Conservation (phyloP, 129 eudicot genomes). For the Pittosporum tobira region DNA sequence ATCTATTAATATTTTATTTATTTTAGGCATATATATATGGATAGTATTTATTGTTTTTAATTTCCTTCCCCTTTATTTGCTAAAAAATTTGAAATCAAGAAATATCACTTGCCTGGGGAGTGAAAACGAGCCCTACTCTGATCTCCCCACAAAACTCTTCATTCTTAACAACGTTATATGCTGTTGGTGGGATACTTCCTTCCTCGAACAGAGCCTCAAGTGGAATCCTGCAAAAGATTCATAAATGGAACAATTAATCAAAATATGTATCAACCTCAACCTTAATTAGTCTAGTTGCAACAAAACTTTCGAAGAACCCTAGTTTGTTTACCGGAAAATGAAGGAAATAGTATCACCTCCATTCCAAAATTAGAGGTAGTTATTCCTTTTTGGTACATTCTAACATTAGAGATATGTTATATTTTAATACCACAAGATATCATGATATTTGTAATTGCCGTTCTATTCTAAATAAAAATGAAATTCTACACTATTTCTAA, state of each 20-base stretch:
- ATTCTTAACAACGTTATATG: slow-evolving; percentile 68
- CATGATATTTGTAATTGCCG: too few relatives aligned
- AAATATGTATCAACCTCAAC: not conserved
- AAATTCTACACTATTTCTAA: too few relatives aligned
- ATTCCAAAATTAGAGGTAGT: too few relatives aligned
- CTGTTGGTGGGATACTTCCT: slow-evolving; percentile 49
- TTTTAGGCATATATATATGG: not conserved
- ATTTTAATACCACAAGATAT: too few relatives aligned
- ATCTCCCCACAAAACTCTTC: slow-evolving; percentile 61
- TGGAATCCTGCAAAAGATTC: slow-evolving; percentile 36
- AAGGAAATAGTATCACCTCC: too few relatives aligned
- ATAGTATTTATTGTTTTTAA: not conserved
- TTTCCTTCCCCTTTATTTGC: not conserved
- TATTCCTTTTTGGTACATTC: too few relatives aligned
- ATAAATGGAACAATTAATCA: not conserved
- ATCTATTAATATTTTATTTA: too few relatives aligned
- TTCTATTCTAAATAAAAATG: too few relatives aligned
- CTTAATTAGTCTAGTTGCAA: not conserved
- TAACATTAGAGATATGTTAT: too few relatives aligned
- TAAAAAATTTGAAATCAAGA: not conserved
- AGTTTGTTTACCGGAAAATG: too few relatives aligned
- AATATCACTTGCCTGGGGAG: slow-evolving; percentile 47
- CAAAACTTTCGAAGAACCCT: too few relatives aligned
- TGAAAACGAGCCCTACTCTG: slow-evolving; percentile 64
- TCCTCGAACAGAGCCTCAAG: slow-evolving; percentile 49